Base-by-base conservation (phyloP, 2,329 filamentous ascomycete species). In the Phialophora chinensis region DNA sequence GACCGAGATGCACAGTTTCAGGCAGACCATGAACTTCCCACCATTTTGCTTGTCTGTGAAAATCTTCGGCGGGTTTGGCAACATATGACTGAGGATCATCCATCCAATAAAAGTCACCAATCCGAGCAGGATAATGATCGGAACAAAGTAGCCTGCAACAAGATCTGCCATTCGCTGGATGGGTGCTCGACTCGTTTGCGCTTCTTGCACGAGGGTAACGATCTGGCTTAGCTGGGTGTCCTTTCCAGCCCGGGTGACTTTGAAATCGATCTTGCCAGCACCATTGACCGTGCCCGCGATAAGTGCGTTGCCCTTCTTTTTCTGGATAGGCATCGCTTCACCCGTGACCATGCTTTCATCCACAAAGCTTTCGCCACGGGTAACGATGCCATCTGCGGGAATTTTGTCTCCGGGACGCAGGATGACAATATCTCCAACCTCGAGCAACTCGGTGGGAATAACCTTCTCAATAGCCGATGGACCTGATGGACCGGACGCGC, bases 331-430 rank as follows among this genome's bases (percentile, higher is more conserved):
- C 86, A 97, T 94, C 2, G 95, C 91, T 80, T 99, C 95, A 71
- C 95, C 95, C 5, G 95, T 99, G 57, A 99, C 93, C 94, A 98
- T 98, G 76, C 93, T 97, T 80, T 99, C 95, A 72, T 99, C 93
- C 25, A 97, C 87, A 74, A 96, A 97, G 42, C 92, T 96, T 78
- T 97, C 92, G 35, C 95, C 95, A 61, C 91, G 88, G 63, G 92
- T 92, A 60, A 99, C 86, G 8, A 88, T 85, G 56, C 95, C 95
- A 76, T 99, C 95, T 1, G 94, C 94, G 1, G 95, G 94, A 65
- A 99, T 92, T 81, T 98, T 98, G 81, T 98, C 95, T 62, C 95
- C 95, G 6, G 95, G 95, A 63, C 92, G 90, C 63, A 99, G 86
- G 69, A 98, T 88, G 66, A 98, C 93, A 71, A 99, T 87, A 76